Evolutionary conservation across 192 early-diverging fungal genomes (phyloP).

Genomic region (Haplosporangium gracile): DNA sequence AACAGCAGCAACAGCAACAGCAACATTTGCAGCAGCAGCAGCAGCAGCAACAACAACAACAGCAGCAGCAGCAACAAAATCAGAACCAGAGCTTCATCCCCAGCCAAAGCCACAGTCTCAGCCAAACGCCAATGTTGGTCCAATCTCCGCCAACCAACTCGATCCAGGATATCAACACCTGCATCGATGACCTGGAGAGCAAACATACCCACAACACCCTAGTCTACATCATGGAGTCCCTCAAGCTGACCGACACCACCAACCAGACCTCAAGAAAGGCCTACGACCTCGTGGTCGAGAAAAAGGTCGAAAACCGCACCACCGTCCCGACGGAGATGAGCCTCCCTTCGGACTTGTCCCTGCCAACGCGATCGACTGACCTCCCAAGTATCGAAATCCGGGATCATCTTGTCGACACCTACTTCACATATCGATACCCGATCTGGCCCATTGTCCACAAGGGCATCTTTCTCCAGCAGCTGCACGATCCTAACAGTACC

Average conservation of each 20-base stretch:
- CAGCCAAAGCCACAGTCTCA: constrained; percentile 23
- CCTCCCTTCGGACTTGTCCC: constrained; percentile 38
- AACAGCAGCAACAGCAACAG: constrained; percentile 15
- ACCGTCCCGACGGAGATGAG: constrained; percentile 46
- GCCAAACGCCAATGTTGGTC: constrained; percentile 36
- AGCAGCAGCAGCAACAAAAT: constrained; percentile 16
- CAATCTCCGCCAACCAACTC: constrained; percentile 43
- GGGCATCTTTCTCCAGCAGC: constrained; percentile 60
- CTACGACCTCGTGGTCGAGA: constrained; percentile 51
- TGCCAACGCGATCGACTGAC: constrained; percentile 46
- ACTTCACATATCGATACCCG: constrained; percentile 66
- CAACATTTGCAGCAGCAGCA: constrained; percentile 14
- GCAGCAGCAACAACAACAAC: constrained; percentile 19
- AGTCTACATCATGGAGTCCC: constrained; percentile 56
- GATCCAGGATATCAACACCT: constrained; percentile 55
- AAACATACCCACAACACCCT: constrained; percentile 59
- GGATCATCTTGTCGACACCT: constrained; percentile 59
- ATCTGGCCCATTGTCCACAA: constrained; percentile 70
- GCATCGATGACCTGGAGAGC: constrained; percentile 57
- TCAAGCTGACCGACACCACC: constrained; percentile 45
- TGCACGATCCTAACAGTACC: constrained; percentile 60
- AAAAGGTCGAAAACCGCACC: constrained; percentile 40
- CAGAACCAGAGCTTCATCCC: constrained; percentile 9
- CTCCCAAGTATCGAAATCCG: constrained; percentile 50
- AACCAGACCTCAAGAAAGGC: constrained; percentile 48